A percentile compares a stretch with the other conserved stretches of the same genome.
Evolutionary conservation across 2,329 filamentous ascomycete genomes (phyloP).

Genomic region (Neonectria ditissima): DNA sequence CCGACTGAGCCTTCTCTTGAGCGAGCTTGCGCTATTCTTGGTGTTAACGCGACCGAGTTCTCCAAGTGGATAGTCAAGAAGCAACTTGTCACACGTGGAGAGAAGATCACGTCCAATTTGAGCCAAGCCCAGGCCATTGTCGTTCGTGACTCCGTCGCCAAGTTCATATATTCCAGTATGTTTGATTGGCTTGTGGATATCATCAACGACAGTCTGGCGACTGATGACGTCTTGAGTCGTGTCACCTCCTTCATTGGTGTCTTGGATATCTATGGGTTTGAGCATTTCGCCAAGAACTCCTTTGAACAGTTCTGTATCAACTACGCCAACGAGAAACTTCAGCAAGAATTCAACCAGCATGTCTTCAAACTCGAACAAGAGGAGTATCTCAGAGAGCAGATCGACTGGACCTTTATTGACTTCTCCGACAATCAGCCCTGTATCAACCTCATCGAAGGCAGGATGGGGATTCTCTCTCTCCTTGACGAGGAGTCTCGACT

Average conservation of each 20-base stretch:
- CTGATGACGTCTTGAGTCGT: constrained; percentile 84
- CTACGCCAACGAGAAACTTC: constrained; percentile 98
- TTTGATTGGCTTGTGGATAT: constrained; percentile 99
- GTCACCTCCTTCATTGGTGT: constrained; percentile 96
- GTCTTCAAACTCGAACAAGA: constrained; percentile 99
- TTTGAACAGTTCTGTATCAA: constrained; percentile 99
- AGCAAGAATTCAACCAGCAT: constrained; percentile 99
- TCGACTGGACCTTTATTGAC: constrained; percentile 99
- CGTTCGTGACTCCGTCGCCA: constrained; percentile 96
- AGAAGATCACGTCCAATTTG: constrained; percentile 97
- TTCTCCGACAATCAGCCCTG: constrained; percentile 99
- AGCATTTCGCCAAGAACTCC: constrained; percentile 99
- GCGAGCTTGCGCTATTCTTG: constrained; percentile 85
- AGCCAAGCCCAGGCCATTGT: constrained; percentile 94
- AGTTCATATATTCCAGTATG: constrained; percentile 97
- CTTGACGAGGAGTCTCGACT: constrained; percentile 96
- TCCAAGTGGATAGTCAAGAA: constrained; percentile 99
- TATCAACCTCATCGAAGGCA: constrained; percentile 98
- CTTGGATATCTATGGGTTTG: constrained; percentile 98
- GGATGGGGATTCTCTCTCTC: constrained; percentile 90
- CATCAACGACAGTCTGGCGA: constrained; percentile 91
- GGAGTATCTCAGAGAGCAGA: constrained; percentile 94
- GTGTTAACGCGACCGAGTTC: constrained; percentile 87
- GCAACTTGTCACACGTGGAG: constrained; percentile 93
- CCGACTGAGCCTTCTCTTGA: constrained; percentile 84